Conservation (phyloP, 805 yeast species). For the Monosporozyma aerobia region DNA sequence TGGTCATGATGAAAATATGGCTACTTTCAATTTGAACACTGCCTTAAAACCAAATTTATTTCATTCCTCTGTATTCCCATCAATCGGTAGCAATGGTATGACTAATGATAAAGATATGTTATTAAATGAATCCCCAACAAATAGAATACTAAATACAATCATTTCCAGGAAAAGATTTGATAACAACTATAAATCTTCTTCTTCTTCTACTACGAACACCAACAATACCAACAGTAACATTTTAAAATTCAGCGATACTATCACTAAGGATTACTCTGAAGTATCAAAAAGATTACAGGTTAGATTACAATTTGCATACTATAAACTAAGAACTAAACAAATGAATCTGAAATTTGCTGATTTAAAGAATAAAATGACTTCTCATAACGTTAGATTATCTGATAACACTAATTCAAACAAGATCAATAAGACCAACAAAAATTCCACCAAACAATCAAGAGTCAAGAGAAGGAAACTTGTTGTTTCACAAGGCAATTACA, state of each 20-base stretch:
- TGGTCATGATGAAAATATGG: neutral
- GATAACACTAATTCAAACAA: neutral
- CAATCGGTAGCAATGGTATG: neutral
- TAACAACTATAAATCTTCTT: neutral
- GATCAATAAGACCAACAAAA: neutral
- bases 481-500: conserved; percentile 24
- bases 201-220: neutral
- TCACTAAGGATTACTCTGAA: conserved; percentile 8
- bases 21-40: neutral
- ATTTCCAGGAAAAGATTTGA: neutral
- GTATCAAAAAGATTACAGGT: conserved; percentile 33
- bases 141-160: conserved; percentile 1
- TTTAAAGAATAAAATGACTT: conserved; percentile 3
- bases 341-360: conserved; percentile 18
- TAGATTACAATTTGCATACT: conserved; percentile 44
- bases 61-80: neutral
- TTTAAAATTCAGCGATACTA: conserved; percentile 1
- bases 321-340: conserved; percentile 43
- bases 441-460: neutral
- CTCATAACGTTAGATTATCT: neutral
- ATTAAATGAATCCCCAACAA: conserved; percentile 3
- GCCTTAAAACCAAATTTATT: neutral
- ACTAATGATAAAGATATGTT: neutral
- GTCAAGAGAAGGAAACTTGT: conserved; percentile 18
- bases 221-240: neutral